Base-by-base conservation (phyloP, 2,329 filamentous ascomycete species). In the Colletotrichum lentis region DNA sequence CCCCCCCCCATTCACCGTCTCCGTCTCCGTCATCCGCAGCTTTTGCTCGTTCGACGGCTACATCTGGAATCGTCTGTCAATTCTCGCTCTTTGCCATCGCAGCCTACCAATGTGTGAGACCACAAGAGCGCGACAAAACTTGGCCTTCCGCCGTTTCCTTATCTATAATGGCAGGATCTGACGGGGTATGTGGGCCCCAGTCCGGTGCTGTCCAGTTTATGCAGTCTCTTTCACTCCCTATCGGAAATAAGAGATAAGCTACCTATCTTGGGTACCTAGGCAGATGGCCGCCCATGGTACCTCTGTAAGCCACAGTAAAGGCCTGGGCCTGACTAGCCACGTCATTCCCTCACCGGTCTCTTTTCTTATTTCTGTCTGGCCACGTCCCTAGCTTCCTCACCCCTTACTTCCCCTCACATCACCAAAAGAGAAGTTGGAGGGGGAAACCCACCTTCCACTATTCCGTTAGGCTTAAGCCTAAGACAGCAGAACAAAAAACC, bases 401-500 rank as follows among this genome's bases (percentile, higher is more conserved):
- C n/a, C 53, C 37, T 22, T 43, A 20, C 27, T 11, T 37, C n/a
- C 24, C 50, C 50, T 37, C 50, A 10, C 47, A 31, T 31, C 27
- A 27, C 22, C 24, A 50, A 27, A 12, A 31, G 27, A 50, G 22
- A 44, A 44, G 27, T 8, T 8, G 27, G 27, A 31, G 27, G 27
- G 27, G 27, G 27, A 31, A 16, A n/a, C 18, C 16, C 18, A 44
- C 46, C 22, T 24, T 49, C 46, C 46, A 20, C n/a, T 14, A 24
- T 43, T 27, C 24, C 43, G 18, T 18, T 37, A 65, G 54, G 43
- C 35, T 46, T 20, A 55, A 59, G 31, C 43, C 31, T 47, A 44
- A 60, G 64, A 64, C 39, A 64, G 27, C 27, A 31, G 7, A 31
- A 31, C 27, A 31, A 31, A 31, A 31, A 61, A 61, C n/a, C n/a